Conservation (phyloP, 192 early-diverging fungal species). For the Diversispora epigaea region DNA sequence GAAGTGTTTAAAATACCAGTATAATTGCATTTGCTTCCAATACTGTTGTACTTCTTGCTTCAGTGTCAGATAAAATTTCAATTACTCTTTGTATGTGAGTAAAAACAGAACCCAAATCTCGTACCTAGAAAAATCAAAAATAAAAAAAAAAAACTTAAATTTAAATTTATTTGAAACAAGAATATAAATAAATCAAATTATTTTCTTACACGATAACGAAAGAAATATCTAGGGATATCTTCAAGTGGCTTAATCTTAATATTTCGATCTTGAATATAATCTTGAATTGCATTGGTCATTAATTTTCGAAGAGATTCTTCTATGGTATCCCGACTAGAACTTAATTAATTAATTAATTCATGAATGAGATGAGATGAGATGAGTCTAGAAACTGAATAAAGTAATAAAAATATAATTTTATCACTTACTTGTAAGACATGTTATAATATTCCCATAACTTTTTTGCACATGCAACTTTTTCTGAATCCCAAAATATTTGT, state of each 20-base stretch:
- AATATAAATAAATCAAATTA: background rate
- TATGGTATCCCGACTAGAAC: background rate
- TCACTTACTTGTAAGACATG: background rate
- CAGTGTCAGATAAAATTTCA: background rate
- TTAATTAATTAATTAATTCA: background rate
- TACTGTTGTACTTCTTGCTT: background rate
- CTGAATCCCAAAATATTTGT: slow-evolving; percentile 29
- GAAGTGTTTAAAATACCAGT: background rate
- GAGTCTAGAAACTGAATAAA: background rate
- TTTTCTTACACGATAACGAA: slow-evolving; percentile 5
- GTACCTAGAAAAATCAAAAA: slow-evolving; percentile 9
- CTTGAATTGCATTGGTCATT: slow-evolving; percentile 5
- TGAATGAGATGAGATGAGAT: background rate
- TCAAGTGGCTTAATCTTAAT: slow-evolving; percentile 1
- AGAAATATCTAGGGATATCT: slow-evolving; percentile 23
- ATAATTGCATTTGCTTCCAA: slow-evolving; percentile 3
- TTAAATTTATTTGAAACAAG: background rate
- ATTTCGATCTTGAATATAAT: slow-evolving; percentile 1
- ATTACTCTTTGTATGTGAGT: slow-evolving; percentile 4
- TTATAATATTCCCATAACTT: slow-evolving; percentile 20
- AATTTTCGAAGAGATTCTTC: slow-evolving; percentile 1
- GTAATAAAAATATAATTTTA: background rate
- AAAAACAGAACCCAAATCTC: slow-evolving; percentile 15
- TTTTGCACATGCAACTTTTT: slow-evolving; percentile 25
- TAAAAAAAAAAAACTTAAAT: background rate